Base-by-base conservation (phyloP, 1,139 yeast genomes). In the Taphrina wiesneri region DNA sequence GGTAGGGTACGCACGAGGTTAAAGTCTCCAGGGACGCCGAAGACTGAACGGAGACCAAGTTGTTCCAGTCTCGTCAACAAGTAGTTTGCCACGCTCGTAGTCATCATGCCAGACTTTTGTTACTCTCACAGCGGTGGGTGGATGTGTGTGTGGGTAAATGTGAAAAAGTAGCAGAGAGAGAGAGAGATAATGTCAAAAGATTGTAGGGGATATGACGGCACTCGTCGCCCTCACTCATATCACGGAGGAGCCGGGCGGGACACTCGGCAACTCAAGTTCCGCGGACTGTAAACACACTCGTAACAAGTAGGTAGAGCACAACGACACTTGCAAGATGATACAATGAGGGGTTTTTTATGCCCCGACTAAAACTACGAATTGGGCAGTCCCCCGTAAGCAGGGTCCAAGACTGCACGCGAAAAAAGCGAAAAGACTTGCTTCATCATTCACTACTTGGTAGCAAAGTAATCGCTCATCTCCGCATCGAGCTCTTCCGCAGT, bases 401-500 rank as follows among this genome's bases (percentile, higher is more conserved):
- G n/a, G n/a, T n/a, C n/a, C n/a, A 30, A 11, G 34, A 30, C 34
- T 30, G 34, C 34, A 30, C 34, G 34, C 6, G 34, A 30, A 30
- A 11, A 6, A 30, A 6, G 9, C 34, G 34, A 11, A 11, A 6
- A 11, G 34, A 30, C 34, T 6, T n/a, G n/a, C n/a, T n/a, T n/a
- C 39, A 39, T 15, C 21, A 39, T 7, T 39, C 3, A n/a, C 36
- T 49, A 49, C 54, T 65, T 65, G 51, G 66, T 64, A 23, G 65
- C 71, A 53, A 87, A 86, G 77, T 87, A 87, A 73, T 86, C 96
- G 70, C 90, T 86, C 93, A 90, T 88, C 78, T 88, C 96, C 76
- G 88, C 91, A 77, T 93, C 99, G 74, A 92, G 84, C 77, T 90
- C 89, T 76, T 90, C 98, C 69, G 92, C 84, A 59, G 93, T 85